Evolutionary conservation across 2,329 filamentous ascomycete genomes (phyloP), one percentile per base, ranked within the genome.

Genomic region (Fusarium sp.): DNA sequence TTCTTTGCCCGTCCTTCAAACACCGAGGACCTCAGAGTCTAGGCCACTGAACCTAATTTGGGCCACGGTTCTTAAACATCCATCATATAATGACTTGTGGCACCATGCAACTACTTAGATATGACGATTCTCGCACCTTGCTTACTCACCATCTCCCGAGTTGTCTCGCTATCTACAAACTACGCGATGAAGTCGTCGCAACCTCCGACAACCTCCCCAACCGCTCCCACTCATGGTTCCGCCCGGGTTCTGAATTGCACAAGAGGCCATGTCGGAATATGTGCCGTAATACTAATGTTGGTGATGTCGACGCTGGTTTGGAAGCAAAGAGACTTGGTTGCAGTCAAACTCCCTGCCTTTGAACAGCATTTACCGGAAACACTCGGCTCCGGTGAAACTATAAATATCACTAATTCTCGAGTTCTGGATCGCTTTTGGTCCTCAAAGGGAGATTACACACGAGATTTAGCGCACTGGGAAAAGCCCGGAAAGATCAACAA

Each of bases 401-500:
- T 35, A 23, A 19, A 38, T 23, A 27, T 27, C 5, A 55, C 21
- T 5, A 54, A 49, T 9, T 19, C 53, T 11, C 15, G 17, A 11
- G 45, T 46, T 11, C 42, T 59, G 19, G 53, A 59, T 7, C 67
- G 67, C 4, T 71, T 69, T 41, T 71, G 69, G 65, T 65, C 67
- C 32, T 53, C 64, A 7, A 52, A 67, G 9, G 54, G 53, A n/a
- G 63, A 69, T 4, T 43, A 52, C 4, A 31, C 65, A 9, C 52
- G 59, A 8, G 67, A 57, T 7, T 32, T 69, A 15, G 49, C 51
- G 19, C 37, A 67, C 7, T 70, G 60, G 62, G 35, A 63, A 27
- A 53, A 62, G 35, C 69, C 69, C 2, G 19, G 45, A 2, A 35
- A 58, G 10, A 49, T 70, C 9, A 52, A 51, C 3, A 77, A 75